A percentile compares a stretch with the other conserved stretches of the same genome.
phyloP scores from a whole-genome alignment of 2,329 filamentous ascomycete genomes.

The Neurospora sp. region DNA sequence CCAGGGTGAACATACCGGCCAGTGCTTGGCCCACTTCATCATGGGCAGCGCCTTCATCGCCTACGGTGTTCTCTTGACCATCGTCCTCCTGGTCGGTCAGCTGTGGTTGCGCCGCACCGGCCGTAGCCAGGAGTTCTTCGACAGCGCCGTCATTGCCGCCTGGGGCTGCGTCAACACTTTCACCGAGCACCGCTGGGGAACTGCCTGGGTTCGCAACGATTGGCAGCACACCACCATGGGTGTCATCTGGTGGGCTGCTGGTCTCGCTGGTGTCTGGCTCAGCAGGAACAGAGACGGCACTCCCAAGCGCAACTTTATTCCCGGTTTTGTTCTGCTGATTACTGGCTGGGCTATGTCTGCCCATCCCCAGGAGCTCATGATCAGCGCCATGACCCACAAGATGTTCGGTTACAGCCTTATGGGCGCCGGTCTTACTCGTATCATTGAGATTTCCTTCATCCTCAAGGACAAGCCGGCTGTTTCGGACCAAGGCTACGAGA shows the following conservation, averaged over 20 bases:
- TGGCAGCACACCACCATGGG: constrained; percentile 99
- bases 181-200: constrained; percentile 92
- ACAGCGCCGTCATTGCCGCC: constrained; percentile 78
- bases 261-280: constrained; percentile 84
- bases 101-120: constrained; percentile 73
- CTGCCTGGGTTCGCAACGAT: constrained; percentile 82
- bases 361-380: constrained; percentile 73
- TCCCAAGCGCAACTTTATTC: constrained; percentile 87
- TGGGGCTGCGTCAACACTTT: constrained; percentile 99
- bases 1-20: constrained; percentile 79
- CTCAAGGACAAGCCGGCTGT: constrained; percentile 61
- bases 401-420: constrained; percentile 95
- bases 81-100: constrained; percentile 82
- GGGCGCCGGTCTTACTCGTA: constrained; percentile 72
- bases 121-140: constrained; percentile 93
- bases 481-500: constrained; percentile 57
- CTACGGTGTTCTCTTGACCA: constrained; percentile 80
- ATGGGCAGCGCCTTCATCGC: constrained; percentile 96
- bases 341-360: constrained; percentile 95
- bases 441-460: constrained; percentile 87
- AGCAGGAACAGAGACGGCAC: constrained; percentile 73
- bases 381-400: constrained; percentile 80
- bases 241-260: constrained; percentile 96
- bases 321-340: constrained; percentile 79
- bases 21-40: constrained; percentile 94